Base-by-base conservation (phyloP, 257 asterid genomes). In the Solanum appendiculatum region DNA sequence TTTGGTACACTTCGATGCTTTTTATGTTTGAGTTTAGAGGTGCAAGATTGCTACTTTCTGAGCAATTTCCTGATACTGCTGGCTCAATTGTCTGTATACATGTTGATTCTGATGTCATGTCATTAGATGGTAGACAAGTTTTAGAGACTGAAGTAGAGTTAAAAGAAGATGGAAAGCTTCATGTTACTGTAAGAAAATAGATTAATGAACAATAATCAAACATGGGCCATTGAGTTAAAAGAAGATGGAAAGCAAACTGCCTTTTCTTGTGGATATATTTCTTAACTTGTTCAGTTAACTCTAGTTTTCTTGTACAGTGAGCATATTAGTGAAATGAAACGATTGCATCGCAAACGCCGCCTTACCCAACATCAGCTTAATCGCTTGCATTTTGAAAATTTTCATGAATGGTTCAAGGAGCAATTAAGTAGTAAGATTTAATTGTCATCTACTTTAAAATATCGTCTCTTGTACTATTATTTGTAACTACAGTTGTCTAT, bases 1-100 rank as follows among this genome's bases (percentile, higher is more conserved):
- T 96, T 36, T 96, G 99, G 99, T 96, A 96, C 89, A 96, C 98
- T 14, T 31, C 94, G 88, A 93, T 96, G 99, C 97, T 96, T 7
- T 95, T 96, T 93, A 42, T 96, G 96, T 95, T 96, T 89, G 99
- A 95, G 90, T 96, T 88, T 90, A 89, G 98, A 39, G 98, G 95
- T 0, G 99, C 99, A 9, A 91, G 69, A 88, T 82, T 95, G 92
- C 27, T 96, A 69, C 95, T 96, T 6, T 92, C 97, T 34, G 98
- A 95, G 92, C 98, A 96, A 90, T 96, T 96, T 74, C 99, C 98
- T 3, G 96, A 91, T 77, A 94, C 97, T 1, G 98, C 99, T 2
- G 99, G 92, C 51, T 93, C 98, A 1, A 96, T 96, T 80, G 98
- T 94, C 4, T 96, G 98, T 21, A 93, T 96, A 88, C 97, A 93